These are phyloP conservation scores for Cnidoscolus chayamansa DNA, from an alignment of 441 rosid species.

Conservation along the genomic window DNA sequence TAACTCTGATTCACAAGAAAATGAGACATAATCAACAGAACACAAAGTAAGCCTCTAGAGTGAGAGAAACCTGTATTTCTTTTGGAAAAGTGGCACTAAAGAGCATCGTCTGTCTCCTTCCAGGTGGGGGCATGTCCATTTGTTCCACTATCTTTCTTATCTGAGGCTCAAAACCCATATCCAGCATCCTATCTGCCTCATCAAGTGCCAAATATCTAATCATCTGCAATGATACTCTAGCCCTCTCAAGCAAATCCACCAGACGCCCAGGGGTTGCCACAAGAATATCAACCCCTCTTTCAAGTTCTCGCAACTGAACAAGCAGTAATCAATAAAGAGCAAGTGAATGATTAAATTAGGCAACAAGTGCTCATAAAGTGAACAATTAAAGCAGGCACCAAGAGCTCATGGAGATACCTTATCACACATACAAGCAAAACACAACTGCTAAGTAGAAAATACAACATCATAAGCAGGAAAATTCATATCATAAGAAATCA, in stretches of 20 bases:
- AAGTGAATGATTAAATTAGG: neutral
- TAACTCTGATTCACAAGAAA: neutral
- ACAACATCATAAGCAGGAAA: neutral
- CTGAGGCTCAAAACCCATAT: slow-evolving; percentile 98
- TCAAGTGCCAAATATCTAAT: slow-evolving; percentile 81
- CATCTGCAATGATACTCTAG: slow-evolving; percentile 89
- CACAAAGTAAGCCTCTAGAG: slow-evolving; percentile 1
- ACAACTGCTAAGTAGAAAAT: neutral
- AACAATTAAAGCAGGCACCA: neutral
- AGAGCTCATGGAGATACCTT: neutral
- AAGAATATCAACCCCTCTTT: slow-evolving; percentile 91
- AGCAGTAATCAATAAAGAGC: slow-evolving; percentile 28
- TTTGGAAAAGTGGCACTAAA: slow-evolving; percentile 95
- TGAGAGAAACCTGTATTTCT: slow-evolving; percentile 74
- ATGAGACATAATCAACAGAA: neutral
- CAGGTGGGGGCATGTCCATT: slow-evolving; percentile 91
- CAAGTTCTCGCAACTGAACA: slow-evolving; percentile 75
- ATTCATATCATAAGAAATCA: neutral
- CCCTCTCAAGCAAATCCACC: slow-evolving; percentile 90
- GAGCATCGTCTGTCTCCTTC: slow-evolving; percentile 81
- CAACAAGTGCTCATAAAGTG: neutral
- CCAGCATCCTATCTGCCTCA: slow-evolving; percentile 93
- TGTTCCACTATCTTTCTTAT: slow-evolving; percentile 90
- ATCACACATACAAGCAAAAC: neutral
- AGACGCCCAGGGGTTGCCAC: slow-evolving; percentile 94